phyloP scores from a whole-genome alignment of 1,139 yeast species.

The Candida sojae region DNA sequence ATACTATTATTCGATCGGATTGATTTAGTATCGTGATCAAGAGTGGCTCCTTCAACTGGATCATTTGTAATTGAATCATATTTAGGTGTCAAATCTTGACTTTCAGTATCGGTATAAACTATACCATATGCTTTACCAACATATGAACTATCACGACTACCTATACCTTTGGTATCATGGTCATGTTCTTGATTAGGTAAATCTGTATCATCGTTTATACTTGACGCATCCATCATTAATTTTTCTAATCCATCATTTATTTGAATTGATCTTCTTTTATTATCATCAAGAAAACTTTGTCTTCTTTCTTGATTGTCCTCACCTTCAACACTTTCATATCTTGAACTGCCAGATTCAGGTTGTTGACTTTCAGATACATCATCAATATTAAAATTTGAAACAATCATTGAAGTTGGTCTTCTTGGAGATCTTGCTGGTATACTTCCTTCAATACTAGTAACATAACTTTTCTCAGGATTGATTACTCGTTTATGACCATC shows the following conservation, averaged over 20 bases:
- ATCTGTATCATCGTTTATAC: neutral
- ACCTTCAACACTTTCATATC: neutral
- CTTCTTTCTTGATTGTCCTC: neutral
- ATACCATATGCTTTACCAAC: constrained; percentile 1
- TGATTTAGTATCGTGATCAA: neutral
- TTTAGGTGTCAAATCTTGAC: constrained; percentile 4
- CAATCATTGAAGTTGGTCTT: constrained; percentile 39
- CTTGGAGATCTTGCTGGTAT: constrained; percentile 46
- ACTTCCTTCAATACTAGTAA: constrained; percentile 39
- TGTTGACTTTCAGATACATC: neutral
- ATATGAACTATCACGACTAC: neutral
- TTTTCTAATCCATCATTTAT: constrained; percentile 43
- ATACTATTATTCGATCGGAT: neutral
- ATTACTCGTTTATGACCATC: constrained; percentile 5
- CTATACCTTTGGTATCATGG: neutral
- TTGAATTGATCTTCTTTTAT: constrained; percentile 20
- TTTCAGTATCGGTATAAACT: neutral
- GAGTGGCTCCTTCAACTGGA: neutral
- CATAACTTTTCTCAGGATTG: constrained; percentile 32
- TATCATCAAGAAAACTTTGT: constrained; percentile 9
- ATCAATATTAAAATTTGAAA: constrained; percentile 9
- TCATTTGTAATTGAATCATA: neutral
- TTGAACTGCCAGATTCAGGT: neutral
- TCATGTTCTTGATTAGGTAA: neutral
- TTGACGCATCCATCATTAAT: constrained; percentile 40